Base-by-base conservation (phyloP, 371 early-diverging fungal species). In the Syncephalis fuscata region DNA sequence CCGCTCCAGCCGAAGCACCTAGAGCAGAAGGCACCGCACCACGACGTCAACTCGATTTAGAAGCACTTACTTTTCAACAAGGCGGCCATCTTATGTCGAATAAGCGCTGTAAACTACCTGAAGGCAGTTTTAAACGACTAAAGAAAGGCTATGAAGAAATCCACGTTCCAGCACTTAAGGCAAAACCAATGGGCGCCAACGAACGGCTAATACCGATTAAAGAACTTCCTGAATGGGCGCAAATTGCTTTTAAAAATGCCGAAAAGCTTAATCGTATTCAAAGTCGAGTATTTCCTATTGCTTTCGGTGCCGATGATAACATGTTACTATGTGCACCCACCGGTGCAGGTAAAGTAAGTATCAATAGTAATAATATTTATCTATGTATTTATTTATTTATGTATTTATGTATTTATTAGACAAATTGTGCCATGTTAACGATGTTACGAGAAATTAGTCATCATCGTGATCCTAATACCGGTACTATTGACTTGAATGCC, bases 251-350 rank as follows among this genome's bases (percentile, higher is more conserved):
- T 66, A 55, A 62, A 14, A 74, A 76, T 44, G 71, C 86, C 1
- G 55, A 61, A 25, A 65, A 65, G 4, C 71, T 98, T 48, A 98
- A 98, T 62, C 75, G 88, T 47, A 76, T 96, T n/a, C 96, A 98
- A 71, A 87, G 88, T 54, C 68, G 73, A 50, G 73, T 95, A 3
- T 95, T 83, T 55, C 82, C 86, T 44, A 63, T 77, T 8, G 96
- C 94, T 0, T 97, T 86, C 61, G 67, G 67, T 37, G 74, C 70
- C 32, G 90, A 95, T 58, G 93, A 87, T 47, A 99, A 98, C 62
- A 61, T 99, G 68, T 67, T 99, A 10, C 68, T 99, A 3, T 96
- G 92, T 67, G 99, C 99, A 19, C 99, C 99, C 0, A 99, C 99
- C 7, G 98, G 99, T 57, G 90, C 98, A 22, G 99, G 99, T 58